Conservation (phyloP, 768 basidiomycete genomes). For the Austroboletus eburneus region DNA sequence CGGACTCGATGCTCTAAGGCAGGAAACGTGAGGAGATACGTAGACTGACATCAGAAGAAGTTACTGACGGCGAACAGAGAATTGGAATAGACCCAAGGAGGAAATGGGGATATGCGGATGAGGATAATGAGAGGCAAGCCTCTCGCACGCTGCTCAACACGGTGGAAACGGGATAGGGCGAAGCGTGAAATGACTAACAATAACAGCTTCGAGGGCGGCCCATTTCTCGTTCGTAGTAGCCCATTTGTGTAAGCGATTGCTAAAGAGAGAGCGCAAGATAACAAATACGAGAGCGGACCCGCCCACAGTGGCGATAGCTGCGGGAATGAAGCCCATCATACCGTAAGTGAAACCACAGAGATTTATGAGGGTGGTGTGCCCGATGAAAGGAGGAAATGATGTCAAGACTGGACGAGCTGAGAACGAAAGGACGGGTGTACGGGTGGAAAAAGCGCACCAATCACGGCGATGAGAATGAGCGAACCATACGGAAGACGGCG, state of each 20-base stretch:
- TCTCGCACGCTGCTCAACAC: slow-evolving; percentile 50
- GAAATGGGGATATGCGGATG: slow-evolving; percentile 77
- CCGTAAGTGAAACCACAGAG: slow-evolving; percentile 84
- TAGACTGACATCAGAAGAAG: background rate
- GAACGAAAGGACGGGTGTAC: slow-evolving; percentile 44
- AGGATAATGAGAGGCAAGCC: slow-evolving; percentile 80
- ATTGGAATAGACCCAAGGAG: slow-evolving; percentile 88
- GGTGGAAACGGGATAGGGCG: slow-evolving; percentile 1
- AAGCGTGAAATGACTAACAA: slow-evolving; percentile 42
- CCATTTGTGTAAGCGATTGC: slow-evolving; percentile 53
- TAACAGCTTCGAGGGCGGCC: slow-evolving; percentile 71
- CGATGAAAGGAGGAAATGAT: slow-evolving; percentile 33
- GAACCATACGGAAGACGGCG: slow-evolving; percentile 59
- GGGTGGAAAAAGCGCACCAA: slow-evolving; percentile 53
- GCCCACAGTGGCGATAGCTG: slow-evolving; percentile 53
- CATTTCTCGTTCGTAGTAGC: slow-evolving; percentile 63
- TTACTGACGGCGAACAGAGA: slow-evolving; percentile 66
- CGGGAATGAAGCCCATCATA: slow-evolving; percentile 68
- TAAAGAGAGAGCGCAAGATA: slow-evolving; percentile 56
- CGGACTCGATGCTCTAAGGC: slow-evolving; percentile 64
- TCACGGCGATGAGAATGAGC: slow-evolving; percentile 46
- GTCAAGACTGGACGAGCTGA: slow-evolving; percentile 20
- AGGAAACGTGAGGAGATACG: slow-evolving; percentile 5
- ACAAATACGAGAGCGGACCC: slow-evolving; percentile 64
- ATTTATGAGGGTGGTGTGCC: slow-evolving; percentile 37